These are phyloP conservation scores for Russula ochroleuca DNA, from an alignment of 768 basidiomycete genomes.

Conservation along the genomic window DNA sequence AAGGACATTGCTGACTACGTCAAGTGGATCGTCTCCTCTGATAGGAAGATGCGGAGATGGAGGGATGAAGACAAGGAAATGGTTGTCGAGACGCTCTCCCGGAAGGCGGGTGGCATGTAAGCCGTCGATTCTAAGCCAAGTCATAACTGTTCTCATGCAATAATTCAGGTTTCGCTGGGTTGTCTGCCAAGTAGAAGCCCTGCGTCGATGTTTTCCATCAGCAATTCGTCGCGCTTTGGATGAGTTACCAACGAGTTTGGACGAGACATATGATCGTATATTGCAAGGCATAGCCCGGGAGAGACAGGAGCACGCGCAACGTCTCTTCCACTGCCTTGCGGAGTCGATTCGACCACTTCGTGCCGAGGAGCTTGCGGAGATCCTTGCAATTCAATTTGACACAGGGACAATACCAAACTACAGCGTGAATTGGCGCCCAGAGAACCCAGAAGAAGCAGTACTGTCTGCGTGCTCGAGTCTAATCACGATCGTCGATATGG, in stretches of 20 bases:
- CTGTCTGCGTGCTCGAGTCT: neutral
- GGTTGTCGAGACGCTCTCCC: neutral
- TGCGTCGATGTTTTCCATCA: neutral
- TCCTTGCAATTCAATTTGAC: neutral
- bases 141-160: neutral
- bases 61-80: neutral
- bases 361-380: neutral
- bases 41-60: neutral
- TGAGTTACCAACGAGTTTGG: neutral
- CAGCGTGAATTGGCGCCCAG: neutral
- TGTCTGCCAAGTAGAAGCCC: neutral
- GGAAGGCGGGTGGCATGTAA: neutral
- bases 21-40: neutral
- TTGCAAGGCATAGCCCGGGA: neutral
- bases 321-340: neutral
- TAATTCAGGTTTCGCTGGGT: neutral
- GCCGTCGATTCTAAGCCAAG: neutral
- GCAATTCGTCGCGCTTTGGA: neutral
- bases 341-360: neutral
- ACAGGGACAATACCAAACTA: neutral
- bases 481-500: neutral
- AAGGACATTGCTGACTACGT: neutral
- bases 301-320: neutral
- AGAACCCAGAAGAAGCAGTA: neutral
- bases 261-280: constrained; percentile 1